Evolutionary conservation across 2,329 filamentous ascomycete species (phyloP).

Genomic region (Penicillium thymicola): DNA sequence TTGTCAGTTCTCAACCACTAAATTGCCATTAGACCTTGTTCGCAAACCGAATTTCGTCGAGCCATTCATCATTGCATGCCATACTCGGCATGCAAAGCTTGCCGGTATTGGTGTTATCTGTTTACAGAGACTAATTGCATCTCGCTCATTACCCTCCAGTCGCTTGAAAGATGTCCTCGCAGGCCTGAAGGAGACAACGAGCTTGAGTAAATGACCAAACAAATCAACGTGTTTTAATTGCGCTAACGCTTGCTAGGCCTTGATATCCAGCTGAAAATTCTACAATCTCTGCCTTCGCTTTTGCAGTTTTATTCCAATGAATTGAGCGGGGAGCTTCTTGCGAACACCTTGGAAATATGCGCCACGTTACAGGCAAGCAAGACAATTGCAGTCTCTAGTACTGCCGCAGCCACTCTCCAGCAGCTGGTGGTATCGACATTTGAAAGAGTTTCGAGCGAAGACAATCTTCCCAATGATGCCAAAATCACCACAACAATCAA

Average conservation of each 20-base stretch:
- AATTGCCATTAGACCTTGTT: conserved; percentile 65
- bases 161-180: conserved; percentile 83
- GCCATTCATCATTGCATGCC: conserved; percentile 90
- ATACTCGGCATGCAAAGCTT: conserved; percentile 85
- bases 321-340: conserved; percentile 74
- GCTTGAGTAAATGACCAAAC: conserved; percentile 55
- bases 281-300: conserved; percentile 85
- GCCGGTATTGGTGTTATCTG: conserved; percentile 83
- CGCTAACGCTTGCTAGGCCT: conserved; percentile 49
- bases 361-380: conserved; percentile 88
- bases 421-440: conserved; percentile 91
- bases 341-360: conserved; percentile 82
- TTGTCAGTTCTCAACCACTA: background rate
- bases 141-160: conserved; percentile 71
- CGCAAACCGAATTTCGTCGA: conserved; percentile 81
- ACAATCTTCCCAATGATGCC: conserved; percentile 53
- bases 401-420: conserved; percentile 91
- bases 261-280: conserved; percentile 92
- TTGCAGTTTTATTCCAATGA: conserved; percentile 86
- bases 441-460: conserved; percentile 81
- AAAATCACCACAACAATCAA: conserved; percentile 65
- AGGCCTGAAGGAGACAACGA: conserved; percentile 77
- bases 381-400: conserved; percentile 90
- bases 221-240: background rate
- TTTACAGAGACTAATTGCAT: conserved; percentile 81